Evolutionary conservation across 164 flowering plant species (phyloP).

Genomic region (Macadamia integrifolia): DNA sequence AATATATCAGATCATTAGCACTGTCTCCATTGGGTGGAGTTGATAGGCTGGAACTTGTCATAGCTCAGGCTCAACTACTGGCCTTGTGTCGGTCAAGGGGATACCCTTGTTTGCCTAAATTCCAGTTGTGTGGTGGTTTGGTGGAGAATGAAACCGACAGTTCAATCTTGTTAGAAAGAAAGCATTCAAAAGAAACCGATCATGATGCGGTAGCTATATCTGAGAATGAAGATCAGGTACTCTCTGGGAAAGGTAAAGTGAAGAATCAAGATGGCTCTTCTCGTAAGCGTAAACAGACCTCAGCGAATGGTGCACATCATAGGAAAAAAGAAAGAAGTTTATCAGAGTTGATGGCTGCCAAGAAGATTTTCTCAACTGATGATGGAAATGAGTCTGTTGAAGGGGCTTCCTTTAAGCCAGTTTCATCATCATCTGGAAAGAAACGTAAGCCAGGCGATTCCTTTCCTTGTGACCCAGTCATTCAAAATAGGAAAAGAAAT

Average conservation of each 20-base stretch:
- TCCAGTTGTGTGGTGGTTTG: slow-evolving; percentile 28
- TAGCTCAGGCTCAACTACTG: slow-evolving; percentile 44
- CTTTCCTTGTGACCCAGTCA: slow-evolving; percentile 14
- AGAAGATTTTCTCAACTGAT: slow-evolving; percentile 5
- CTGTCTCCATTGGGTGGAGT: slow-evolving; percentile 21
- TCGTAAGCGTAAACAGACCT: slow-evolving; percentile 14
- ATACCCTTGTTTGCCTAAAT: slow-evolving; percentile 38
- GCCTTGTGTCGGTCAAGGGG: slow-evolving; percentile 66
- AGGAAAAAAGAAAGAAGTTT: slow-evolving; percentile 26
- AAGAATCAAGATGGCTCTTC: slow-evolving; percentile 12
- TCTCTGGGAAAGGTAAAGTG: slow-evolving; percentile 12
- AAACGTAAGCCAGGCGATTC: slow-evolving; percentile 27
- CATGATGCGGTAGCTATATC: slow-evolving; percentile 3
- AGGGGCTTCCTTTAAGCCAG: slow-evolving; percentile 13
- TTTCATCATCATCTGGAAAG: slow-evolving; percentile 22
- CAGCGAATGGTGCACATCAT: slow-evolving; percentile 11
- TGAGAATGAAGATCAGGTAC: slow-evolving; percentile 12
- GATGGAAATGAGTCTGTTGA: slow-evolving; percentile 8
- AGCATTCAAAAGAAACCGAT: slow-evolving; percentile 2
- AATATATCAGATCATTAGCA: slow-evolving; percentile 41
- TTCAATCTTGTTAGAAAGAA: slow-evolving; percentile 1
- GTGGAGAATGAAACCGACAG: slow-evolving; percentile 17
- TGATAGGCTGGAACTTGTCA: slow-evolving; percentile 46
- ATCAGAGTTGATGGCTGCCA: slow-evolving; percentile 21
- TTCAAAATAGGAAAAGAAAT: slow-evolving; percentile 15